These are phyloP conservation scores for Myxozyma udenii DNA, from an alignment of 805 yeast genomes.

Conservation along the genomic window DNA sequence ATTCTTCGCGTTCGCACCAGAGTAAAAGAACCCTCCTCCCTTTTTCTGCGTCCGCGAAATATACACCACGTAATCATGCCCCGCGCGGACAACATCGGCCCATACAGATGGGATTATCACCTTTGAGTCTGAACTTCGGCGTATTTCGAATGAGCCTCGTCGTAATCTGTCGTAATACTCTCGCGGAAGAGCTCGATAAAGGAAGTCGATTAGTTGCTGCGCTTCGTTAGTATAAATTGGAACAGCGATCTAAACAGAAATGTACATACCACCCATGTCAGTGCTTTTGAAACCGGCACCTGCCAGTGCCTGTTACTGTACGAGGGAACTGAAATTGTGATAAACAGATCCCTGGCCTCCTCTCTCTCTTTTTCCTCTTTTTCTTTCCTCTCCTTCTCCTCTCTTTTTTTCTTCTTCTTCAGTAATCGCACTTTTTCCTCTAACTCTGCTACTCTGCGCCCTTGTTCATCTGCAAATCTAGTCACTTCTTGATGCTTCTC, in stretches of 20 bases:
- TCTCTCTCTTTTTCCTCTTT: constrained; percentile 9
- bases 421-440: neutral
- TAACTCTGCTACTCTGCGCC: neutral
- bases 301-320: constrained; percentile 16
- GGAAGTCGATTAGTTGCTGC: too few relatives aligned
- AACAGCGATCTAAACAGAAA: too few relatives aligned
- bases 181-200: too few relatives aligned
- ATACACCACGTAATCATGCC: constrained; percentile 16
- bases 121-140: constrained; percentile 6
- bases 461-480: too few relatives aligned
- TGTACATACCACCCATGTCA: constrained; percentile 15
- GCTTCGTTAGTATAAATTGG: too few relatives aligned
- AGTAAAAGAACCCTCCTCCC: neutral
- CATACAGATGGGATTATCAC: constrained; percentile 15
- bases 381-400: constrained; percentile 4
- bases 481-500: too few relatives aligned
- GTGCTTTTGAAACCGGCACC: constrained; percentile 13
- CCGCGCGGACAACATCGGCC: constrained; percentile 16
- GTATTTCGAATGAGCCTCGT: constrained; percentile 16
- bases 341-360: neutral
- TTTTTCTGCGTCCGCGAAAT: neutral
- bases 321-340: constrained; percentile 3
- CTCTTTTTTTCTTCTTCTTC: constrained; percentile 1
- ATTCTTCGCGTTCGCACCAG: neutral
- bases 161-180: too few relatives aligned